phyloP scores from a whole-genome alignment of 2,329 filamentous ascomycete species.

The Pyrenochaeta sp. region DNA sequence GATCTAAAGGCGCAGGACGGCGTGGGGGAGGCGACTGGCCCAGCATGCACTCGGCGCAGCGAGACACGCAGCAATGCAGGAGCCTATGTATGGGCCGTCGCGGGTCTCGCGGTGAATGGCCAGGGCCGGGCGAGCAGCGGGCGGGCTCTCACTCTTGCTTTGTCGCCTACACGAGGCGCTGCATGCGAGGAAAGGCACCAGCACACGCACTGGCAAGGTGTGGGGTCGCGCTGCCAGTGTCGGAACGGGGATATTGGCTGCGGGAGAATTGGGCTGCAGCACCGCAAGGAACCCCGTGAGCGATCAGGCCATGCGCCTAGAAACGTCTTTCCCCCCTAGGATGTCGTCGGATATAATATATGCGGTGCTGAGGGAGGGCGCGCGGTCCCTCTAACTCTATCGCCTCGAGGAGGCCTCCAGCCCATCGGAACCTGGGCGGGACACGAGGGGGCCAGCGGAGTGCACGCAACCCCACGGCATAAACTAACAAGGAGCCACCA shows the following conservation, averaged over 20 bases:
- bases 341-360: conserved; percentile 10
- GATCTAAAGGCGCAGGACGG: conserved; percentile 16
- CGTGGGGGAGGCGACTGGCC: conserved; percentile 17
- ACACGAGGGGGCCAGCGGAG: too few species aligned
- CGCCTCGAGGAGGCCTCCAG: background rate
- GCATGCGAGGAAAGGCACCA: conserved; percentile 13
- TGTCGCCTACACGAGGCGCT: conserved; percentile 9
- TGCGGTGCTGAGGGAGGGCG: background rate
- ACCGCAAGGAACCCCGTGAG: conserved; percentile 14
- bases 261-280: conserved; percentile 20
- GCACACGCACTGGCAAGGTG: conserved; percentile 9
- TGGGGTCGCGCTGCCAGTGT: conserved; percentile 18
- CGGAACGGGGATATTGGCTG: conserved; percentile 16
- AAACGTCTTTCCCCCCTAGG: background rate
- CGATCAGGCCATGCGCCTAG: conserved; percentile 10
- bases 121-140: background rate
- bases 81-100: conserved; percentile 10
- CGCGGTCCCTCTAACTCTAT: background rate
- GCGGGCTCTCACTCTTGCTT: background rate
- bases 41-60: conserved; percentile 20
- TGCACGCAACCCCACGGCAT: conserved; percentile 1
- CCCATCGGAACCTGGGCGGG: too few species aligned
- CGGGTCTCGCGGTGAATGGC: background rate
- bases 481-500: background rate
- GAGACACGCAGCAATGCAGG: conserved; percentile 15